A percentile compares a stretch with the other conserved stretches of the same genome.
Conservation (phyloP, 2,329 filamentous ascomycete genomes). For the Fonsecaea pedrosoi region DNA sequence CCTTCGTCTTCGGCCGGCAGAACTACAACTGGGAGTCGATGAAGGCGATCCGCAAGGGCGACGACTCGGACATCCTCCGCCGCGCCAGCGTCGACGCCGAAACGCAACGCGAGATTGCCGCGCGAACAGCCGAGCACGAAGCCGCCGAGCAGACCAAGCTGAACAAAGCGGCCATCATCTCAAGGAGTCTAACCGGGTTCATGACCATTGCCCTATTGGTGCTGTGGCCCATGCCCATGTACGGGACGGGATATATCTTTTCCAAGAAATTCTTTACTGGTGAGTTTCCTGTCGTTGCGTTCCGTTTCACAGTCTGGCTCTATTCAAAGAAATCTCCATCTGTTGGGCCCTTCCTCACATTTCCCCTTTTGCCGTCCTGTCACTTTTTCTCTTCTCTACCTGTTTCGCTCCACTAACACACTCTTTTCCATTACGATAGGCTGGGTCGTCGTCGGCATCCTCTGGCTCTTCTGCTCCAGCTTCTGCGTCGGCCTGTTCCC, state of each 20-base stretch:
- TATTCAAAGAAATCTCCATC: too few species aligned
- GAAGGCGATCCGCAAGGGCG: constrained; percentile 76
- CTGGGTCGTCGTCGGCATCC: constrained; percentile 77
- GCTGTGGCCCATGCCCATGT: constrained; percentile 93
- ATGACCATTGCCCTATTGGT: constrained; percentile 76
- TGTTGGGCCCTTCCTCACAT: too few species aligned
- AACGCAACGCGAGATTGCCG: constrained; percentile 49
- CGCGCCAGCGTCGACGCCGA: constrained; percentile 71
- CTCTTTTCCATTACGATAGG: constrained; percentile 49
- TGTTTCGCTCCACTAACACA: not conserved
- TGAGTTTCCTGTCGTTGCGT: constrained; percentile 15
- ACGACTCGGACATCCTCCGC: constrained; percentile 74
- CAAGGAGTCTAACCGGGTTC: constrained; percentile 64
- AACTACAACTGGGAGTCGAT: constrained; percentile 89
- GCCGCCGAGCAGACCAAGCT: constrained; percentile 59
- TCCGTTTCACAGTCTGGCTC: not conserved
- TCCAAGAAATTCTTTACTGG: constrained; percentile 77
- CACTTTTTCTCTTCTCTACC: not conserved
- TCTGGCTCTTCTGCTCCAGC: constrained; percentile 78
- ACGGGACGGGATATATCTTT: constrained; percentile 81
- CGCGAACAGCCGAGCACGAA: constrained; percentile 47
- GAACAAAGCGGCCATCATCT: constrained; percentile 61
- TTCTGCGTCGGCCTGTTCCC: constrained; percentile 81
- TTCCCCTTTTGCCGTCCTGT: not conserved
- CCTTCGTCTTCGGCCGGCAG: constrained; percentile 70